These are phyloP conservation scores for Cutaneotrichosporon sp. DNA, from an alignment of 1,284 basidiomycete genomes.

Conservation along the genomic window DNA sequence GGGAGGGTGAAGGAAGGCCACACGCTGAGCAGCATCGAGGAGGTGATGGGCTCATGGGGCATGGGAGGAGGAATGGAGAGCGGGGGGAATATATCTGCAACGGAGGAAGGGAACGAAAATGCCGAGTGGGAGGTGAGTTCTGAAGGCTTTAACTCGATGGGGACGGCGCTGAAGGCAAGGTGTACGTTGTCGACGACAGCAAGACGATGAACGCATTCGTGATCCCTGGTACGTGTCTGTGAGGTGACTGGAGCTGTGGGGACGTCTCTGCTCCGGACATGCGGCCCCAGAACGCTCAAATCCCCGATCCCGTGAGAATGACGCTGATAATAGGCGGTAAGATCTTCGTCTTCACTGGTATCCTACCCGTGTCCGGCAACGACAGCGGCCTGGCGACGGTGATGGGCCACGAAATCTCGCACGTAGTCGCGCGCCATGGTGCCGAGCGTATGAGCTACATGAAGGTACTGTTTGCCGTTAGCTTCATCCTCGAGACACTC, in stretches of 20 bases:
- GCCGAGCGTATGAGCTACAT: constrained; percentile 56
- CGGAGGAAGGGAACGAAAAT: constrained; percentile 29
- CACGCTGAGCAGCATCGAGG: constrained; percentile 43
- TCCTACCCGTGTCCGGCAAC: constrained; percentile 73
- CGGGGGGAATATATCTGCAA: constrained; percentile 4
- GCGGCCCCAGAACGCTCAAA: not conserved
- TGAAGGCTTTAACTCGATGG: not conserved
- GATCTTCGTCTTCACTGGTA: constrained; percentile 87
- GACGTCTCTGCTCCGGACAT: too few species aligned
- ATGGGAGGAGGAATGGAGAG: constrained; percentile 15
- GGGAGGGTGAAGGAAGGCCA: constrained; percentile 59
- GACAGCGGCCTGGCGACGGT: constrained; percentile 84
- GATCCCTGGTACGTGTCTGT: constrained; percentile 60
- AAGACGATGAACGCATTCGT: constrained; percentile 78
- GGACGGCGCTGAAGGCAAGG: constrained; percentile 54
- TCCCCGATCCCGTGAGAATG: not conserved
- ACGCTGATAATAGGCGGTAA: constrained; percentile 58
- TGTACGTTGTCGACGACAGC: constrained; percentile 76
- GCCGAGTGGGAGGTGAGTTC: constrained; percentile 50
- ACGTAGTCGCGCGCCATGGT: constrained; percentile 56
- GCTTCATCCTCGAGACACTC: constrained; percentile 60
- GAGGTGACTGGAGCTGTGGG: not conserved
- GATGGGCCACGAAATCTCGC: constrained; percentile 85
- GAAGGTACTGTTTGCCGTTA: constrained; percentile 60
- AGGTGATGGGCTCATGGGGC: constrained; percentile 16